Base-by-base conservation (phyloP, 176 grass and related monocot species). In the Canna indica region DNA sequence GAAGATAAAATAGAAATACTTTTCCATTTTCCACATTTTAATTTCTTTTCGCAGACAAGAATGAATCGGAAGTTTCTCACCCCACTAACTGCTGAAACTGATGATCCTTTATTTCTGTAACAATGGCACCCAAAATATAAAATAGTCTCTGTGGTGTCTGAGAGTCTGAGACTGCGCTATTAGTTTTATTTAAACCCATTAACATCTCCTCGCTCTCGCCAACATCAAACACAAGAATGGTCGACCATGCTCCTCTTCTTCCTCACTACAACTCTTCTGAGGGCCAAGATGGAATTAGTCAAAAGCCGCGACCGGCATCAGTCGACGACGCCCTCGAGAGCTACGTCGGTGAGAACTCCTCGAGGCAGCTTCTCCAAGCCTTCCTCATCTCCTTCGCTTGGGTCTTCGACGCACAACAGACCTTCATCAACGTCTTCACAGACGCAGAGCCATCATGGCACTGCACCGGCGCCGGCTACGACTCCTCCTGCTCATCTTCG, bases 321-420 rank as follows among this genome's bases (percentile, higher is more conserved):
- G 90, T 96, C 35, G 85, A 91, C n/a, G 92, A 91, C 70, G 22
- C 15, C 50, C 50, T 54, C 50, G 50, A 54, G 50, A 54, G 20
- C 15, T 54, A 85, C 80, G 79, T 90, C 61, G 82, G 84, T 48
- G 33, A 50, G 50, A 71, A 79, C 13, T 73, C 80, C 54, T 42
- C 36, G 1, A 20, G 34, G 36, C 94, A 92, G 80, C 79, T 92
- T 42, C 12, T 97, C 6, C 91, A 79, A 44, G 86, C 86, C 47
- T 0, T 97, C 39, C 14, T 97, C 31, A 50, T 97, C 42, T 78
- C 89, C n/a, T 74, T 97, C 26, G 82, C 84, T 1, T 90, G 94
- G 94, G 67, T 78, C 33, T 97, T 97, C 80, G 94, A 97, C 69
- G 84, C 89, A 13, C 94, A 97, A 71, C 94, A 99, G 81, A 90